These are phyloP conservation scores for Fomitopsis serialis DNA, from an alignment of 768 basidiomycete species.

Conservation along the genomic window DNA sequence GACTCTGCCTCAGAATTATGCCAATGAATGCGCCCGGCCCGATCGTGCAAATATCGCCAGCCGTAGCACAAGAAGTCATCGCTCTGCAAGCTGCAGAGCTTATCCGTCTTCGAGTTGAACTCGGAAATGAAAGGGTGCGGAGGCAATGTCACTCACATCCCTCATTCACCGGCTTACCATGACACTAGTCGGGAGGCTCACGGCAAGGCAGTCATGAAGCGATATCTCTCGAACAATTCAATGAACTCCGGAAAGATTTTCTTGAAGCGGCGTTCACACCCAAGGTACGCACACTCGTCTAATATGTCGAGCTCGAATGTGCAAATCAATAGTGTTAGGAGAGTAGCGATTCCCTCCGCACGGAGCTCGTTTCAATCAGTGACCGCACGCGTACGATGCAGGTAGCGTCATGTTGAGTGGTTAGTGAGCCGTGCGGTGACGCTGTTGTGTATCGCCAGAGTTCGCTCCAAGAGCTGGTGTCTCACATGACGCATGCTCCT, in stretches of 20 bases:
- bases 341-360: too few species aligned
- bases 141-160: background rate
- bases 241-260: background rate
- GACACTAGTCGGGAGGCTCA: background rate
- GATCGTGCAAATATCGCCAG: background rate
- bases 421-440: too few species aligned
- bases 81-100: background rate
- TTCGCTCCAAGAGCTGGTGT: too few species aligned
- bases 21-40: background rate
- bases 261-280: background rate
- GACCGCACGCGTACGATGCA: too few species aligned
- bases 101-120: background rate
- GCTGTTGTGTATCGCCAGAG: too few species aligned
- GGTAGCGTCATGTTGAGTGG: too few species aligned
- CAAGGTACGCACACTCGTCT: background rate
- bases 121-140: background rate
- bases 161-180: background rate
- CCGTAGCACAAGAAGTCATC: background rate
- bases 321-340: too few species aligned
- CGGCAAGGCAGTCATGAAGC: background rate
- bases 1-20: too few species aligned
- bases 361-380: too few species aligned
- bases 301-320: too few species aligned
- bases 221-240: background rate
- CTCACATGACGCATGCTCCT: too few species aligned